Percentiles rank a stretch among this genome's conserved stretches.
Conservation (phyloP, 768 basidiomycete genomes). For the Dioszegia hungarica region DNA sequence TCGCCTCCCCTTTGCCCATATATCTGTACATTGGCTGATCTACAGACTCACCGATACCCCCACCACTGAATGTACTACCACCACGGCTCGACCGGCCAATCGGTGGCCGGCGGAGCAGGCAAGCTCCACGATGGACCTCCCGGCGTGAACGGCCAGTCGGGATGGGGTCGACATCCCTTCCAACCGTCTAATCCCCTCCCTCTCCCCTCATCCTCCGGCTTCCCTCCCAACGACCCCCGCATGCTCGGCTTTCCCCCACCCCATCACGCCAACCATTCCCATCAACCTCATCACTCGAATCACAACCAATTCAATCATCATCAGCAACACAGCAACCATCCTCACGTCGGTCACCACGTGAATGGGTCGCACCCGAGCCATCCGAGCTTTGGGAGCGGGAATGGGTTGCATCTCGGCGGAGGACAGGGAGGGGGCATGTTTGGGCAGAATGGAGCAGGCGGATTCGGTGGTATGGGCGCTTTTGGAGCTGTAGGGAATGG, state of each 20-base stretch:
- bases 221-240: conserved; percentile 5
- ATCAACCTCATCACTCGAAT: conserved; percentile 3
- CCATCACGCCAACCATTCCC: conserved; percentile 7
- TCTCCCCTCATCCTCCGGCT: conserved; percentile 5
- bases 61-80: conserved; percentile 9
- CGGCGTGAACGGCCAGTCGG: conserved; percentile 4
- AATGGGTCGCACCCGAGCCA: conserved; percentile 8
- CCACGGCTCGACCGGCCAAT: conserved; percentile 8
- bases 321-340: not conserved
- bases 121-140: conserved; percentile 6
- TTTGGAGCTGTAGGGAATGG: conserved; percentile 10
- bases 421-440: conserved; percentile 8
- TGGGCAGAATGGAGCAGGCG: conserved; percentile 8
- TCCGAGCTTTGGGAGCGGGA: conserved; percentile 14
- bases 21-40: no score
- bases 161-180: conserved; percentile 7
- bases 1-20: no score
- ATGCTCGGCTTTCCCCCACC: conserved; percentile 5
- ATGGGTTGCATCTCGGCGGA: conserved; percentile 8
- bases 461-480: conserved; percentile 4
- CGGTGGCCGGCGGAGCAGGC: not conserved
- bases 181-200: not conserved
- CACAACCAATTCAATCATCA: conserved; percentile 4
- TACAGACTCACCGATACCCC: not conserved
- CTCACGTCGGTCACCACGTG: conserved; percentile 1